Conservation (phyloP, 106 monocot genomes). For the Cymbidium sinense region DNA sequence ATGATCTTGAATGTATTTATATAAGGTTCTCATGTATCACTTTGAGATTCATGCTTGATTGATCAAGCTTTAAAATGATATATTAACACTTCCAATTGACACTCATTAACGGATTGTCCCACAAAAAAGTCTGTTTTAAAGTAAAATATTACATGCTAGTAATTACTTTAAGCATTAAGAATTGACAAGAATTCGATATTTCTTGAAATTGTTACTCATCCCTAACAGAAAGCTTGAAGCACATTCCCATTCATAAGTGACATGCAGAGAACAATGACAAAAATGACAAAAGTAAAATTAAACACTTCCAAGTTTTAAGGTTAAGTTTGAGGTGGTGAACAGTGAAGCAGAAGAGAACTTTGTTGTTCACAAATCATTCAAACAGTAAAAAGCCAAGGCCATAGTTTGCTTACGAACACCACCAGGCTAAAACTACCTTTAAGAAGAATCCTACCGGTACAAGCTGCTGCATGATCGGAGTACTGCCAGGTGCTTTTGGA, state of each 20-base stretch:
- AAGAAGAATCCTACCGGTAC: conserved; percentile 39
- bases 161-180: no score
- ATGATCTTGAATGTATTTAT: no score
- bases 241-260: background rate
- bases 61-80: no score
- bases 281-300: background rate
- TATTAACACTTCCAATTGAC: background rate
- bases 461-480: conserved; percentile 82
- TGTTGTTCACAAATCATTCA: background rate
- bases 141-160: no score
- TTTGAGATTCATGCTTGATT: no score
- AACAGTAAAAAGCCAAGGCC: background rate
- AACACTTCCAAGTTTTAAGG: background rate
- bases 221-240: background rate
- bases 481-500: conserved; percentile 86
- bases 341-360: background rate
- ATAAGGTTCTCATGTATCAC: no score
- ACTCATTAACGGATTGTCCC: background rate
- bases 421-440: background rate
- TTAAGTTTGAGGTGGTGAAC: background rate
- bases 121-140: no score
- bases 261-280: background rate
- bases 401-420: background rate
- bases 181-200: no score
- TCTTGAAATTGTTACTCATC: background rate